Conservation (phyloP, 768 basidiomycete genomes). For the Amyloporia xantha region DNA sequence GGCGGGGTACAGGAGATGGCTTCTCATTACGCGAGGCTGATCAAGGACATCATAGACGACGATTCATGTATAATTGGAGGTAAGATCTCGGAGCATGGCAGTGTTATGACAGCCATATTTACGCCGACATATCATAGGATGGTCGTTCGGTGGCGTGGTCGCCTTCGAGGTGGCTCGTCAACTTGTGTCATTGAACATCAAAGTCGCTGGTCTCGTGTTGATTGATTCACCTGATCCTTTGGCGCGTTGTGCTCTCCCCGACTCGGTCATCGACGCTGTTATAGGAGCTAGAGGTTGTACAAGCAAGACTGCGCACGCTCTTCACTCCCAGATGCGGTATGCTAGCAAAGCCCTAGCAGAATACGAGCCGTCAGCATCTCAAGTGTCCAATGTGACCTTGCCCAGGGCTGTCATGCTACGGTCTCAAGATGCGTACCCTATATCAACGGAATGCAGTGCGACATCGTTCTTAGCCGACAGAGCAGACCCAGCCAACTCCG, state of each 20-base stretch:
- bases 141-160: slow-evolving; percentile 74
- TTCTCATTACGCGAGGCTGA: slow-evolving; percentile 20
- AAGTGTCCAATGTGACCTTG: slow-evolving; percentile 15
- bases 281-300: slow-evolving; percentile 20
- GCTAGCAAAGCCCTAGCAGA: slow-evolving; percentile 35
- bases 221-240: slow-evolving; percentile 63
- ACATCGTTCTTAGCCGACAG: slow-evolving; percentile 38
- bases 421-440: slow-evolving; percentile 41
- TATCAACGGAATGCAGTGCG: slow-evolving; percentile 15
- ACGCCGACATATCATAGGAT: slow-evolving; percentile 45
- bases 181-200: slow-evolving; percentile 36
- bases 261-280: slow-evolving; percentile 39
- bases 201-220: slow-evolving; percentile 51
- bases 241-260: slow-evolving; percentile 45
- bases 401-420: slow-evolving; percentile 44
- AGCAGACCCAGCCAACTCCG: slow-evolving; percentile 24
- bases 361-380: slow-evolving; percentile 34
- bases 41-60: slow-evolving; percentile 18
- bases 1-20: slow-evolving; percentile 21
- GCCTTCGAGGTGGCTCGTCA: slow-evolving; percentile 59
- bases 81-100: slow-evolving; percentile 21
- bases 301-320: slow-evolving; percentile 21
- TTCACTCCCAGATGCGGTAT: slow-evolving; percentile 12
- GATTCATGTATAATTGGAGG: slow-evolving; percentile 50
- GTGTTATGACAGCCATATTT: neutral